Conservation (phyloP, 768 basidiomycete genomes). For the Hemileccinum rubropunctum region DNA sequence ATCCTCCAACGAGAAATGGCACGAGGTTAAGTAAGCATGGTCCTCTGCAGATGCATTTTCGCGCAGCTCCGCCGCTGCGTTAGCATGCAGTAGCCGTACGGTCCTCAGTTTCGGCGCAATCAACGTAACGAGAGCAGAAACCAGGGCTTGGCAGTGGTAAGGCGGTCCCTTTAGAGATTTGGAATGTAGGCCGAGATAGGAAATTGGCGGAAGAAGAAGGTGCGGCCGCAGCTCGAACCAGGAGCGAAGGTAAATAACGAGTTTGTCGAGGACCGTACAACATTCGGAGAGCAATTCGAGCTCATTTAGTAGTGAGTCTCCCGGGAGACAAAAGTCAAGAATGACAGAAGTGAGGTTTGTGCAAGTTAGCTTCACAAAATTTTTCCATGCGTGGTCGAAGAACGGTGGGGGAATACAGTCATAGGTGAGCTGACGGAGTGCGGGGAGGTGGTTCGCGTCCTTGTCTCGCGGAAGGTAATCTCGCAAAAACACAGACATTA, state of each 20-base stretch:
- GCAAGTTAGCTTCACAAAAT: slow-evolving; percentile 25
- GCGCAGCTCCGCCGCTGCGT: slow-evolving; percentile 13
- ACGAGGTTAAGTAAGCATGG: slow-evolving; percentile 4
- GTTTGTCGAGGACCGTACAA: slow-evolving; percentile 21
- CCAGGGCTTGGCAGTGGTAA: slow-evolving; percentile 16
- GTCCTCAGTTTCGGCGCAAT: slow-evolving; percentile 17
- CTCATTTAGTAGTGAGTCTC: slow-evolving; percentile 24
- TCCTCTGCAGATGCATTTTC: slow-evolving; percentile 8
- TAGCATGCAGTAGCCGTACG: slow-evolving; percentile 21
- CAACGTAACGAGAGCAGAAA: slow-evolving; percentile 23
- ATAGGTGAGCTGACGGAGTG: slow-evolving; percentile 31
- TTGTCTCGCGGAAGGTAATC: slow-evolving; percentile 31
- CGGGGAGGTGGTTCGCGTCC: slow-evolving; percentile 25
- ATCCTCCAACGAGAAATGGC: slow-evolving; percentile 23
- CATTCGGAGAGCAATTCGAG: slow-evolving; percentile 25
- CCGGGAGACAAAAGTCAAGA: slow-evolving; percentile 26
- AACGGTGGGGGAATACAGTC: slow-evolving; percentile 32
- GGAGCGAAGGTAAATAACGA: slow-evolving; percentile 24
- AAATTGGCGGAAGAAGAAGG: slow-evolving; percentile 25
- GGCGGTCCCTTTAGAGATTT: slow-evolving; percentile 12
- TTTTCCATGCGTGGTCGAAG: slow-evolving; percentile 27
- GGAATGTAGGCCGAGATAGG: slow-evolving; percentile 22
- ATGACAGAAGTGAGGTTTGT: slow-evolving; percentile 26
- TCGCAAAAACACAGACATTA: slow-evolving; percentile 28
- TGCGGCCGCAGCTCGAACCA: slow-evolving; percentile 22